A percentile compares a stretch with the other conserved stretches of the same genome.
phyloP scores from a whole-genome alignment of 371 early-diverging fungal species.

The Mucor irregularis region DNA sequence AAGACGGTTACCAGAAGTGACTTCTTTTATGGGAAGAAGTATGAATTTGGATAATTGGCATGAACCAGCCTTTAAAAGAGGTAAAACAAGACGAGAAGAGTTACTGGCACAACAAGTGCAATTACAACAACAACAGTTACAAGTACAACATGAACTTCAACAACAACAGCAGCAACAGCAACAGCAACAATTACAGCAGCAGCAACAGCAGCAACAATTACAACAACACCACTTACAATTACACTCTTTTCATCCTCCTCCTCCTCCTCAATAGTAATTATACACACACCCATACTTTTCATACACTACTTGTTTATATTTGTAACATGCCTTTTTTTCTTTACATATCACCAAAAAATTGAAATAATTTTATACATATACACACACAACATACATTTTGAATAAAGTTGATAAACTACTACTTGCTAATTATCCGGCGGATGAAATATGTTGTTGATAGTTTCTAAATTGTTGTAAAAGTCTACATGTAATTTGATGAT shows the following conservation, averaged over 20 bases:
- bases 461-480: constrained; percentile 1
- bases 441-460: not conserved
- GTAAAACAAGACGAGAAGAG: constrained; percentile 39
- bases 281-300: too few relatives aligned
- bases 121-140: constrained; percentile 3
- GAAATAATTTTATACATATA: too few relatives aligned
- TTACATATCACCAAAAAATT: too few relatives aligned
- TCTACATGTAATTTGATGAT: constrained; percentile 3
- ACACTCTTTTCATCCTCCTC: not conserved
- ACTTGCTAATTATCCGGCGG: too few relatives aligned
- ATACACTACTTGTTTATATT: too few relatives aligned
- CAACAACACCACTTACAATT: constrained; percentile 4
- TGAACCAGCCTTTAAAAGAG: constrained; percentile 46
- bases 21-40: constrained; percentile 47
- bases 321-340: too few relatives aligned
- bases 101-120: not conserved
- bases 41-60: constrained; percentile 23
- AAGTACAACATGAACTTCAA: constrained; percentile 1
- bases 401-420: not conserved
- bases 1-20: constrained; percentile 26
- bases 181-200: constrained; percentile 7
- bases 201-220: constrained; percentile 6
- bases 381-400: not conserved
- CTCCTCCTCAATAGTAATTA: not conserved
- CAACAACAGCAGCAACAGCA: constrained; percentile 9